Base-by-base conservation (phyloP, 1,284 basidiomycete genomes). In the Trichosporon inkin region DNA sequence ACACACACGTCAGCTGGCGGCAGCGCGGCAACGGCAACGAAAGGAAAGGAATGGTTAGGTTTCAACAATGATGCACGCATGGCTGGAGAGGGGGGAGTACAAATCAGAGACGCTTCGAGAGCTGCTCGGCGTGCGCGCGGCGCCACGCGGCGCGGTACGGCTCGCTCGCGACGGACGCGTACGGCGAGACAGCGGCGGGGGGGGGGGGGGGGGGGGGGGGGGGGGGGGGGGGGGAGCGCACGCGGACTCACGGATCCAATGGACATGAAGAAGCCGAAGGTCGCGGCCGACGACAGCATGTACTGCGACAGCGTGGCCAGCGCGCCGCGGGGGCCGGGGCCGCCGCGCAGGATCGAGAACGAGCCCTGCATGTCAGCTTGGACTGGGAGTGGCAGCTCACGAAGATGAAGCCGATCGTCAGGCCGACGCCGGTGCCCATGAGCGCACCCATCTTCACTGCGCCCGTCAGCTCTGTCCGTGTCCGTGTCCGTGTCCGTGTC, bases 341-440 rank as follows among this genome's bases (percentile, higher is more conserved):
- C 92, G 67, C 85, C 84, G 72, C 91, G 83, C 41, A 96, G 79
- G 73, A 96, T 90, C 67, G 86, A 92, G 81, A 88, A 94, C 34
- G 52, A 52, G 47, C 63, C 62, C 61, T 62, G 49, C 20, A 8
- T n/a, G 58, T 62, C 55, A 62, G 58, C 40, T 20, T 20, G 17
- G 13, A 4, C 53, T 10, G n/a, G 16, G 5, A n/a, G 6, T 8
- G 14, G 11, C 1, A 54, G 28, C 61, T 57, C 39, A 62, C 92
- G 72, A 96, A 96, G 66, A 96, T 87, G 80, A 96, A 95, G n/a
- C 92, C 92, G 71, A 95, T 94, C 37, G 92, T 94, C 53, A 94
- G 82, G 32, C 92, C 92, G 60, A 95, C 92, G 67, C 90, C 90
- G 73, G 75, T 73, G 64, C 91, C 91, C 90, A 93, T 93, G 62